phyloP scores from a whole-genome alignment of 139 green algal genomes.

The Eudorina sp. region DNA sequence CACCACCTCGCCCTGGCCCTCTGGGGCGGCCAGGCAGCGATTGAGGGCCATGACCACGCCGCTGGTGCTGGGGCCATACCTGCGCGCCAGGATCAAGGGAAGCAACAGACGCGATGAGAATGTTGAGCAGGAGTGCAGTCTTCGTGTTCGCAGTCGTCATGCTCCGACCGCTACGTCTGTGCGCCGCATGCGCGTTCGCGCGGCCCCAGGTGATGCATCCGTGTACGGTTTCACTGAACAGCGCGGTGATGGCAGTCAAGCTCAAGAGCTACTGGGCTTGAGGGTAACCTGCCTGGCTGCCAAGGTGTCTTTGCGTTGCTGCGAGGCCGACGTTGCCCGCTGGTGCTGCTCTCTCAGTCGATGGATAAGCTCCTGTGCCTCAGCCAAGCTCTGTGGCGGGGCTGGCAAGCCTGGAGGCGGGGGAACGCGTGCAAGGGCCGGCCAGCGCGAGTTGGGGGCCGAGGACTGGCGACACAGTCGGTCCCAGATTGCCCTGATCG shows the following conservation, averaged over 20 bases:
- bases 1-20: slow-evolving; percentile 63
- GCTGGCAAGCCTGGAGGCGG: not conserved
- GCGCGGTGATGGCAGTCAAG: no score
- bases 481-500: no score
- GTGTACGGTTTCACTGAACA: no score
- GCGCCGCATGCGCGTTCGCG: no score
- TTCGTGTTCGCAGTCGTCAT: no score
- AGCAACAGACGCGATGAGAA: not conserved
- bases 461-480: no score
- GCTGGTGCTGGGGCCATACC: slow-evolving; percentile 37
- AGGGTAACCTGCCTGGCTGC: slow-evolving; percentile 11
- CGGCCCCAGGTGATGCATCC: no score
- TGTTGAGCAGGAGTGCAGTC: not conserved
- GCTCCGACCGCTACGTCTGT: no score
- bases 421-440: no score
- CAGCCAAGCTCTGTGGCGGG: not conserved
- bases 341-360: slow-evolving; percentile 43
- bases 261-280: no score
- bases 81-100: not conserved
- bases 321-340: slow-evolving; percentile 33
- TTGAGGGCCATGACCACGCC: slow-evolving; percentile 43
- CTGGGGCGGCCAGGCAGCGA: slow-evolving; percentile 44
- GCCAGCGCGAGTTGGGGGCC: no score
- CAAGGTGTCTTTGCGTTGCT: slow-evolving; percentile 18
- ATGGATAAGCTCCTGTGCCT: slow-evolving; percentile 49